A percentile compares a stretch with the other conserved stretches of the same genome.
Evolutionary conservation across 2,329 filamentous ascomycete species (phyloP).

Genomic region (Trichoderma brevicompactum): DNA sequence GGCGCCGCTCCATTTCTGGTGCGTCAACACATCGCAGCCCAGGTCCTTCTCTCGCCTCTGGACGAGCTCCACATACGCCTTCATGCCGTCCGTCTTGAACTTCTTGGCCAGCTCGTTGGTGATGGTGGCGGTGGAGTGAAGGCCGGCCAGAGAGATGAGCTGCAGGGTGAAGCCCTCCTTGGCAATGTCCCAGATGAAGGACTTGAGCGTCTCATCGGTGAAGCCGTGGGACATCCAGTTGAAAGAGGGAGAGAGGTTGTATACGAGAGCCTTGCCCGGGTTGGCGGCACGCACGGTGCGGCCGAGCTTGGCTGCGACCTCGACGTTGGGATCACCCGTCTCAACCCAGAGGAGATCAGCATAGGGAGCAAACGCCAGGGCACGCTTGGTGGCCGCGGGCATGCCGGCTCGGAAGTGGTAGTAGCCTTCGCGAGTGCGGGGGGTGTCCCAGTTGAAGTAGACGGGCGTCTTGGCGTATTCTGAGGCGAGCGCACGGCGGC

Average conservation of each 20-base stretch:
- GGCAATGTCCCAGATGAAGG: constrained; percentile 96
- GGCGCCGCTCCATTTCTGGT: constrained; percentile 81
- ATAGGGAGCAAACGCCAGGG: constrained; percentile 87
- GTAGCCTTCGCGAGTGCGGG: constrained; percentile 89
- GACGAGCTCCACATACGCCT: constrained; percentile 93
- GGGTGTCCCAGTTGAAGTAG: constrained; percentile 88
- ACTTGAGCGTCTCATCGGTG: constrained; percentile 77
- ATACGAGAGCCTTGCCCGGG: constrained; percentile 88
- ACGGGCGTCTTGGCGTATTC: constrained; percentile 69
- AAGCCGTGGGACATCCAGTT: constrained; percentile 99
- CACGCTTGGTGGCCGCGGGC: constrained; percentile 86
- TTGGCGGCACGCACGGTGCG: constrained; percentile 70
- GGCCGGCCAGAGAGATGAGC: constrained; percentile 67
- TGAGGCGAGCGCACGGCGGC: constrained; percentile 73
- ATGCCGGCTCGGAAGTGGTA: constrained; percentile 90
- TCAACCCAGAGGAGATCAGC: constrained; percentile 97
- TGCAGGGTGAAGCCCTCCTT: constrained; percentile 79
- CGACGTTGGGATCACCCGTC: constrained; percentile 84
- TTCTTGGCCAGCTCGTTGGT: constrained; percentile 75
- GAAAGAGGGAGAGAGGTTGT: constrained; percentile 95
- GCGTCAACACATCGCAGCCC: constrained; percentile 88
- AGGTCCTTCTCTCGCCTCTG: constrained; percentile 89
- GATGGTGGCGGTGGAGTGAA: constrained; percentile 68
- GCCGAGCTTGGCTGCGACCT: constrained; percentile 75
- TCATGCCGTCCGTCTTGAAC: constrained; percentile 93